Conservation (phyloP, 345 rosid genomes). For the Hibiscus tridactylites region DNA sequence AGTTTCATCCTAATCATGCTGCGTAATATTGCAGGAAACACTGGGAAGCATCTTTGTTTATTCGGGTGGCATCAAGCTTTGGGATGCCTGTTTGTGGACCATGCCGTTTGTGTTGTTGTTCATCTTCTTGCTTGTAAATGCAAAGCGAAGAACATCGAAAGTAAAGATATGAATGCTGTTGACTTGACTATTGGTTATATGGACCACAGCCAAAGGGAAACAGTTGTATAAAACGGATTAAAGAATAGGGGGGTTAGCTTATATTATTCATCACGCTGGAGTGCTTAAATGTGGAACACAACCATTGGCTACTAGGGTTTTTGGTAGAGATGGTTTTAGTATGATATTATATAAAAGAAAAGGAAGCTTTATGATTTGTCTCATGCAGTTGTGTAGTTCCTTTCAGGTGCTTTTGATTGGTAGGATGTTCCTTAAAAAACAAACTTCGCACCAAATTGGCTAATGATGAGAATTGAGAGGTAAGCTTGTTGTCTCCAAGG, state of each 20-base stretch:
- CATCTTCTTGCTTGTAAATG: conserved; percentile 47
- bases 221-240: not conserved
- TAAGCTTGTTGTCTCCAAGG: not conserved
- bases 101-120: conserved; percentile 30
- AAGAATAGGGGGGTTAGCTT: conserved; percentile 5
- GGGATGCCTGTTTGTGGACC: conserved; percentile 34
- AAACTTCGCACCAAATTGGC: not conserved
- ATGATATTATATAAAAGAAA: not conserved
- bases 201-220: conserved; percentile 15
- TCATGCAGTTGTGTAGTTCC: not conserved
- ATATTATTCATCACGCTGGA: not conserved
- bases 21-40: conserved; percentile 31
- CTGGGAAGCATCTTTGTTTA: conserved; percentile 27
- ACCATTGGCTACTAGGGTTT: not conserved
- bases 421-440: not conserved
- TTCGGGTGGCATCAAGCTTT: conserved; percentile 22
- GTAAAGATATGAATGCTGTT: conserved; percentile 43
- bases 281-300: not conserved
- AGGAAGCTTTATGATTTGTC: not conserved
- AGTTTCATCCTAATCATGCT: not conserved
- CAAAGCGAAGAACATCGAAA: conserved; percentile 62
- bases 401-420: conserved; percentile 6
- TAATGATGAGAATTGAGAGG: not conserved
- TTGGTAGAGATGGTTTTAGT: not conserved
- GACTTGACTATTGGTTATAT: conserved; percentile 13